Conservation (phyloP, 2,329 filamentous ascomycete genomes). For the Onygenales sp. region DNA sequence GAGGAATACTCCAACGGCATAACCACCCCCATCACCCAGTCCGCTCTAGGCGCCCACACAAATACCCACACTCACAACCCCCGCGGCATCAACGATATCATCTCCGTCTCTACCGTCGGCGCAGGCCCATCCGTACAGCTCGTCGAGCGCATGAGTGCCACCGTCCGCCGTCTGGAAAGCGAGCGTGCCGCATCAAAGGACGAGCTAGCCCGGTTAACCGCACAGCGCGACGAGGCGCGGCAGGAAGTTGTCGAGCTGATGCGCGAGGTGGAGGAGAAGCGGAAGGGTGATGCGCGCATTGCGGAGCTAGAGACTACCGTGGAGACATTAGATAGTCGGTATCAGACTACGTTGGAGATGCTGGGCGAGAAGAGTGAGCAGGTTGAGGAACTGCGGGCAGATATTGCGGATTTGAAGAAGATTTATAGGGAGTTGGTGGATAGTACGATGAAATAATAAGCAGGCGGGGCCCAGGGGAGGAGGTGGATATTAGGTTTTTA, state of each 20-base stretch:
- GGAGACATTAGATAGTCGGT: slow-evolving; percentile 60
- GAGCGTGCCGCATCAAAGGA: slow-evolving; percentile 86
- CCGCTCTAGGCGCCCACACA: slow-evolving; percentile 23
- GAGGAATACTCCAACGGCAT: slow-evolving; percentile 36
- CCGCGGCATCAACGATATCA: slow-evolving; percentile 69
- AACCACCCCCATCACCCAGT: slow-evolving; percentile 25
- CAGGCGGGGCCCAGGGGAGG: background rate
- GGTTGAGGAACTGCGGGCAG: slow-evolving; percentile 80
- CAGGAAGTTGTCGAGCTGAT: slow-evolving; percentile 83
- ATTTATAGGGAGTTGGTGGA: slow-evolving; percentile 93
- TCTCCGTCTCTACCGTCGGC: slow-evolving; percentile 79
- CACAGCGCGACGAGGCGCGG: slow-evolving; percentile 88
- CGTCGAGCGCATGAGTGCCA: slow-evolving; percentile 90
- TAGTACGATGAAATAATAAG: slow-evolving; percentile 59
- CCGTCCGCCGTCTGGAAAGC: slow-evolving; percentile 79
- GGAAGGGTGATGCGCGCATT: slow-evolving; percentile 50
- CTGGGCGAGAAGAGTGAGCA: slow-evolving; percentile 93
- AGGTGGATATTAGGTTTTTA: background rate
- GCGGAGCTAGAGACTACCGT: slow-evolving; percentile 60
- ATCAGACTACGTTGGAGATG: slow-evolving; percentile 88
- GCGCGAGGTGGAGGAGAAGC: slow-evolving; percentile 69
- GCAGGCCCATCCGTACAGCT: slow-evolving; percentile 90
- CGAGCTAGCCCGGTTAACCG: slow-evolving; percentile 67
- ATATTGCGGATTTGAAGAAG: slow-evolving; percentile 86
- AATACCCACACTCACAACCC: slow-evolving; percentile 24